A percentile compares a stretch with the other conserved stretches of the same genome.
Evolutionary conservation across 805 yeast species (phyloP).

Genomic region (Zygoascus ofunaensis): DNA sequence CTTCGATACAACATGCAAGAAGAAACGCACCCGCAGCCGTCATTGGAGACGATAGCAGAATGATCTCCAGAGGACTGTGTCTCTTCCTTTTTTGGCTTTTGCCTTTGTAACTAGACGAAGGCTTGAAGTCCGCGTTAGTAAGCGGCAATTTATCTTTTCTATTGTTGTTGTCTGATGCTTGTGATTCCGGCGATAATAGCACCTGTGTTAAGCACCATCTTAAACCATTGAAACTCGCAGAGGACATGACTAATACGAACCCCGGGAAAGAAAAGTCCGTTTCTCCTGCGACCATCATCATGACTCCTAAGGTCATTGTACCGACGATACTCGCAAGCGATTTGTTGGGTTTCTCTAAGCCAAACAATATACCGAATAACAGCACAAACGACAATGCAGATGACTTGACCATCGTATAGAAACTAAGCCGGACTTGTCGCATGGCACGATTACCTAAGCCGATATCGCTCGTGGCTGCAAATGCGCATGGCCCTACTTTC

Average conservation of each 20-base stretch:
- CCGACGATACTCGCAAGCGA: slow-evolving; percentile 59
- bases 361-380: slow-evolving; percentile 75
- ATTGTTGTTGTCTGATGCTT: too few relatives aligned
- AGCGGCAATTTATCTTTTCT: neutral
- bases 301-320: slow-evolving; percentile 76
- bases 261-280: slow-evolving; percentile 42
- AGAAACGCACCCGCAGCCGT: slow-evolving; percentile 66
- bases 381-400: slow-evolving; percentile 82
- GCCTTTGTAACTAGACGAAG: slow-evolving; percentile 8
- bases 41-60: slow-evolving; percentile 73
- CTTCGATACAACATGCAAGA: slow-evolving; percentile 62
- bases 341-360: slow-evolving; percentile 64
- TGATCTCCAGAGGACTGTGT: slow-evolving; percentile 70
- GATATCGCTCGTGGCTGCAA: slow-evolving; percentile 87
- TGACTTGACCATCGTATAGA: slow-evolving; percentile 90
- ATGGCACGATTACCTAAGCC: slow-evolving; percentile 86
- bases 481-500: slow-evolving; percentile 70
- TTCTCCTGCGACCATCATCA: slow-evolving; percentile 64
- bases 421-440: slow-evolving; percentile 65
- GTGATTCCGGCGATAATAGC: slow-evolving; percentile 39
- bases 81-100: too few relatives aligned
- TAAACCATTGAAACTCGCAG: slow-evolving; percentile 77
- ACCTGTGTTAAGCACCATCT: slow-evolving; percentile 95
- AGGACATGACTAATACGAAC: slow-evolving; percentile 60
- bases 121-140: neutral